Base-by-base conservation (phyloP, 805 yeast species). In the Barnettozyma populi region DNA sequence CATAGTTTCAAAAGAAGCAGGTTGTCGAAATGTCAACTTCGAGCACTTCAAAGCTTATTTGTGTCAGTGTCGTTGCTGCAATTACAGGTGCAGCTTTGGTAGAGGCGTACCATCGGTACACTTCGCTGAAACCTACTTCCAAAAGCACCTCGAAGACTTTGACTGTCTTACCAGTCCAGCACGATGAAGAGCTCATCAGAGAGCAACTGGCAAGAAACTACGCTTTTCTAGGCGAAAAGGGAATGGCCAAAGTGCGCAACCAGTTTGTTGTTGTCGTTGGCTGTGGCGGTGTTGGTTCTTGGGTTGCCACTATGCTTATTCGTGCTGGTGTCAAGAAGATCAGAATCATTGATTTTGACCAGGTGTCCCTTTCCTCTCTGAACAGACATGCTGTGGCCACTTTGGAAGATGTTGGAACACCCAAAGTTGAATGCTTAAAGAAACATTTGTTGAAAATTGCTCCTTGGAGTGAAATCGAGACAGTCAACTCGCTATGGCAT, bases 271-370 rank as follows among this genome's bases (percentile, higher is more conserved):
- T 89, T 2, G 86, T 92, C 14, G 84, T 81, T 11, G 99, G 99
- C 27, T 94, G 92, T 16, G 99, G 99, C 49, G 99, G 99, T 49
- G 99, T 94, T 36, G 99, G 99, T 2, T 90, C 97, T 0, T 90
- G 97, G 92, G 96, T 84, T 21, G 83, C 86, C 11, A 84, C 95
- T 10, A 88, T 95, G 86, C 74, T 94, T 48, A 85, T 86, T 2
- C 80, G 99, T 59, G 86, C 96, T 16, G 99, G 99, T 14, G 83
- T 90, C 36, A 83, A 85, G 19, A 76, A 79, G 50, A 64, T 94
- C 45, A 76, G 90, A 56, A 75, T 94, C 48, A 81, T 94, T 46
- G 99, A 94, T 67, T 94, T 94, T 63, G 99, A 94, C 66, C 99
- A 94, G 69, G 97, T 94, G 24, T 82, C 97, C 2, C 72, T 94